Base-by-base conservation (phyloP, 345 rosid species). In the Combretum micranthum region DNA sequence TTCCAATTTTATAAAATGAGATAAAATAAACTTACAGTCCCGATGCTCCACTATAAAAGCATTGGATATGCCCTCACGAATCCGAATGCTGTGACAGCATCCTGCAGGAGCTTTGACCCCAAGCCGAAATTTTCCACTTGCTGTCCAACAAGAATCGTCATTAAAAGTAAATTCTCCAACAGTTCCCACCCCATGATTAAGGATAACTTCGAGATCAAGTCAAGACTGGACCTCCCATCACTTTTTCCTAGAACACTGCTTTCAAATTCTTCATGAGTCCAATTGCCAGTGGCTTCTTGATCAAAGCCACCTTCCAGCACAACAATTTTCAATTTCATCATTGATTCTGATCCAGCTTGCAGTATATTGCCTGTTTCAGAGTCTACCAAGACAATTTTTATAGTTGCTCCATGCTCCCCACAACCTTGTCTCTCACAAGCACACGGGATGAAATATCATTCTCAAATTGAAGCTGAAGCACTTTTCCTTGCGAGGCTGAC, bases 121-220 rank as follows among this genome's bases (percentile, higher is more conserved):
- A n/a, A 56, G 48, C 49, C 45, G 42, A 37, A 56, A 56, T 20
- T 56, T 42, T 19, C 60, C 60, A 56, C 50, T 56, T 43, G 26
- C 44, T 44, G 48, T 39, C 15, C 2, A 17, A 13, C 45, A 12
- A 17, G 60, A 56, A 4, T 16, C 18, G 60, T 56, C 8, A 8
- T 56, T 43, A n/a, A 56, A 56, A 3, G 10, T 4, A 2, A 56
- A 4, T 13, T 22, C 32, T 12, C 60, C 60, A 8, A 56, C 25
- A 4, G 26, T 56, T 43, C 60, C 60, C 37, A 56, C 17, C n/a
- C 60, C 60, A 9, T n/a, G 1, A 42, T 12, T 19, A 4, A 56
- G 60, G 32, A 15, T 44, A 16, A 42, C 49, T 18, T 42, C 16
- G 5, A 56, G 60, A 56, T 20, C 13, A 20, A 43, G 60, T 56